Percentiles rank a stretch among this genome's conserved stretches.
Evolutionary conservation across 176 grass and related monocot genomes (phyloP).

Genomic region (Rhipidocladum racemiflorum): DNA sequence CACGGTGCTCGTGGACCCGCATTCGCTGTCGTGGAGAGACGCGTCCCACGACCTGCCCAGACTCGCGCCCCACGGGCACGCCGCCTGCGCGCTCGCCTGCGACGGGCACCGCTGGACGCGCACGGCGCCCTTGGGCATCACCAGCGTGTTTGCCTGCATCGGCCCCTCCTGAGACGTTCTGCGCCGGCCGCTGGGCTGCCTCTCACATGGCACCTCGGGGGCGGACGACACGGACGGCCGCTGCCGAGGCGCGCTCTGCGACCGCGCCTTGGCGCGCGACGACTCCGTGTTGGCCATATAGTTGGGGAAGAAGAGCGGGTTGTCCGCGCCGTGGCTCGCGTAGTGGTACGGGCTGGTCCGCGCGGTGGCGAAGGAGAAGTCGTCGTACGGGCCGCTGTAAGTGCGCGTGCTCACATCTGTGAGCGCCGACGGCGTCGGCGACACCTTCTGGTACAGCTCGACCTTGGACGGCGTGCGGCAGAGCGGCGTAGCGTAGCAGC

Average conservation of each 20-base stretch:
- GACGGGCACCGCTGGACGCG: conserved; percentile 47
- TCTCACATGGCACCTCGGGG: conserved; percentile 26
- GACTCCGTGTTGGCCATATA: conserved; percentile 91
- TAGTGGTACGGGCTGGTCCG: conserved; percentile 38
- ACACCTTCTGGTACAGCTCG: conserved; percentile 44
- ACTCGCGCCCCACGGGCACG: conserved; percentile 63
- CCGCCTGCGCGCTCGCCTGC: conserved; percentile 37
- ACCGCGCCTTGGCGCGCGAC: conserved; percentile 68
- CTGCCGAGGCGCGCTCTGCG: conserved; percentile 71
- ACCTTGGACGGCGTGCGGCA: conserved; percentile 54
- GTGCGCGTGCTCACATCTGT: conserved; percentile 63
- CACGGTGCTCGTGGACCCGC: conserved; percentile 80
- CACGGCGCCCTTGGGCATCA: neutral
- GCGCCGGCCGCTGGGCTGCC: conserved; percentile 41
- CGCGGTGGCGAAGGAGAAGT: conserved; percentile 74
- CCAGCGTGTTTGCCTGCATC: neutral
- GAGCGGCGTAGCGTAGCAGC: conserved; percentile 51
- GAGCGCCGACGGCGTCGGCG: conserved; percentile 61
- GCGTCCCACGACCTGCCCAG: conserved; percentile 65
- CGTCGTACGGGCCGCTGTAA: conserved; percentile 57
- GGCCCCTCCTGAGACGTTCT: conserved; percentile 57
- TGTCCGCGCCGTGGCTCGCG: conserved; percentile 20
- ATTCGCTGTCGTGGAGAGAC: conserved; percentile 71
- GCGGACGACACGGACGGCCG: conserved; percentile 48
- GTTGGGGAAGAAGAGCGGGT: conserved; percentile 55